These are phyloP conservation scores for Calendula officinalis DNA, from an alignment of 129 eudicot genomes.

Conservation along the genomic window DNA sequence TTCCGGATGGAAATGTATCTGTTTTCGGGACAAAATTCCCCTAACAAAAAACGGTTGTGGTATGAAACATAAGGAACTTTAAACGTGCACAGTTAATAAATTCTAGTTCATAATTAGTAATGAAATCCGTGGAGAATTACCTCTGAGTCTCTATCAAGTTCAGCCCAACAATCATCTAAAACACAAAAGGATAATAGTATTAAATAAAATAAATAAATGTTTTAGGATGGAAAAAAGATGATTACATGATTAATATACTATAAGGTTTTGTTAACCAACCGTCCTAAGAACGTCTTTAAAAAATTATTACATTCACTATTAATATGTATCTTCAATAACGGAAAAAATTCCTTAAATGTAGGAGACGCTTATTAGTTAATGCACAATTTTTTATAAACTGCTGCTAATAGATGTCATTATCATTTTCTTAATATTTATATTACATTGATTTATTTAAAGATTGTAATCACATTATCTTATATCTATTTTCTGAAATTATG, in stretches of 20 bases:
- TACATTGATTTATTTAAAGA: too few species aligned
- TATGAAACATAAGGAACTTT: background rate
- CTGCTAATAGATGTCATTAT: background rate
- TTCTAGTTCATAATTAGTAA: background rate
- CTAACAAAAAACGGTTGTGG: conserved; percentile 28
- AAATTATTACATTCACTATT: too few species aligned
- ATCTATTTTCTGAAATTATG: background rate
- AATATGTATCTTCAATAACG: too few species aligned
- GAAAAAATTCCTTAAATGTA: too few species aligned
- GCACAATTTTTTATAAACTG: background rate
- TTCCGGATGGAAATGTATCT: conserved; percentile 84
- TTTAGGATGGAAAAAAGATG: too few species aligned
- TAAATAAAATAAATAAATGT: too few species aligned
- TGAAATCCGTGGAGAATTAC: conserved; percentile 25
- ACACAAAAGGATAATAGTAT: background rate
- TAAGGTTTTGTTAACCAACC: too few species aligned
- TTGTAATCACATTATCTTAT: too few species aligned
- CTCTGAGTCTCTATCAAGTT: conserved; percentile 67
- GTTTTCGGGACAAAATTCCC: conserved; percentile 69
- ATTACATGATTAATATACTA: background rate
- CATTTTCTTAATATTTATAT: too few species aligned
- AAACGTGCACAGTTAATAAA: background rate
- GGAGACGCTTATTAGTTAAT: background rate
- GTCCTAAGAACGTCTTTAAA: too few species aligned
- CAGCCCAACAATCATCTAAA: conserved; percentile 93